Percentiles rank a stretch among this genome's conserved stretches.
Evolutionary conservation across 2,329 filamentous ascomycete species (phyloP).

Genomic region (Pestalotiopsis fici): DNA sequence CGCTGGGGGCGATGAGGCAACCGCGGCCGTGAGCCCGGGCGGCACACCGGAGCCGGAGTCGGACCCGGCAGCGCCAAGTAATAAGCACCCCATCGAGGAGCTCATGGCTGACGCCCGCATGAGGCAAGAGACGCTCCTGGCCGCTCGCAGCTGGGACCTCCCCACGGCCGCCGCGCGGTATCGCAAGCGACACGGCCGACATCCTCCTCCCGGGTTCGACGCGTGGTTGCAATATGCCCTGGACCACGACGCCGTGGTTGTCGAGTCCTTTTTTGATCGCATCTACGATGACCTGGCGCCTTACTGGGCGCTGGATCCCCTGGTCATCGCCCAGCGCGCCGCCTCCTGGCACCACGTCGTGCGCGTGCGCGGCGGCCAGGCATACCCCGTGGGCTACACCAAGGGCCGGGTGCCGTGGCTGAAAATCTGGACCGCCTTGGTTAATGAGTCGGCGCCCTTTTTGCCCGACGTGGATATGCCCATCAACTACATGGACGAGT

Average conservation of each 20-base stretch:
- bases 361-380: constrained; percentile 46
- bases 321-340: constrained; percentile 38
- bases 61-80: not conserved
- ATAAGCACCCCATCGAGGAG: constrained; percentile 49
- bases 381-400: constrained; percentile 38
- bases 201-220: constrained; percentile 66
- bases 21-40: not conserved
- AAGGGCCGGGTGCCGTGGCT: constrained; percentile 44
- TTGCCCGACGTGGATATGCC: constrained; percentile 57
- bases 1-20: constrained; percentile 18
- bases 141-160: constrained; percentile 48
- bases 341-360: constrained; percentile 47
- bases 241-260: constrained; percentile 52
- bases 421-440: constrained; percentile 48
- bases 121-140: constrained; percentile 41
- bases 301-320: constrained; percentile 57
- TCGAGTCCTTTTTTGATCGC: constrained; percentile 66
- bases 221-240: constrained; percentile 58
- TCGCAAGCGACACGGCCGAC: constrained; percentile 54
- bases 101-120: constrained; percentile 48
- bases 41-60: not conserved
- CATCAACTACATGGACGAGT: constrained; percentile 54
- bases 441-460: constrained; percentile 50
- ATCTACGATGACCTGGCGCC: constrained; percentile 64
- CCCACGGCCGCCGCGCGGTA: constrained; percentile 56